Evolutionary conservation across 345 rosid species (phyloP), one percentile per base, ranked within the genome.

Genomic region (Turnera subulata): DNA sequence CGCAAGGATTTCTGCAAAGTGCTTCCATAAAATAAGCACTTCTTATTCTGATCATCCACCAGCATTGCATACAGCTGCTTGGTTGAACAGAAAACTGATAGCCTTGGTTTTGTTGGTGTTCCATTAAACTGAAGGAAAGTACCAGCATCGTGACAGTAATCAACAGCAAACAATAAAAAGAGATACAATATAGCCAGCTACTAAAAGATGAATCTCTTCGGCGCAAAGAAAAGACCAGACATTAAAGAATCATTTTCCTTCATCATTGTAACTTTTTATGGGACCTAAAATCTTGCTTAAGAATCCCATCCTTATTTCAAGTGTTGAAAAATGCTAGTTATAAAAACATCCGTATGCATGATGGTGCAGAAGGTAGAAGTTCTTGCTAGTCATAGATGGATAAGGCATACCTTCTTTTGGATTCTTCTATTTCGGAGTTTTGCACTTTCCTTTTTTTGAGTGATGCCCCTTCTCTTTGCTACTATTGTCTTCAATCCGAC

Each of bases 21-120:
- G 79, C 86, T 86, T 56, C 82, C 98, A 29, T 78, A 82, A 63
- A 83, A 89, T 60, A 89, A 73, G 62, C 85, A 83, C 73, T 80
- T 89, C 67, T 83, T 86, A 82, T 84, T 89, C 40, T 64, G 75
- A 61, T 89, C 96, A 74, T 92, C 98, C 1, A 92, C 89, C 70
- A 92, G 76, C 91, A 83, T 78, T 9, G 89, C 96, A 57, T 89
- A 89, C 22, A 92, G 72, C 63, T 92, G 98, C 48, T 86, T 84
- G 16, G 84, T 85, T 19, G 95, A 88, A 74, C 95, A 86, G 80
- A 92, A 92, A 18, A 92, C 96, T 5, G 96, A 89, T 12, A 89
- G 82, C 70, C 98, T 76, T 46, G 96, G 96, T 25, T 76, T 89
- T 47, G 62, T 61, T 17, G 78, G 68, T 33, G 91, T 83, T 65